A percentile compares a stretch with the other conserved stretches of the same genome.
phyloP scores from a whole-genome alignment of 164 flowering plant genomes.

The Hamamelis virginiana region DNA sequence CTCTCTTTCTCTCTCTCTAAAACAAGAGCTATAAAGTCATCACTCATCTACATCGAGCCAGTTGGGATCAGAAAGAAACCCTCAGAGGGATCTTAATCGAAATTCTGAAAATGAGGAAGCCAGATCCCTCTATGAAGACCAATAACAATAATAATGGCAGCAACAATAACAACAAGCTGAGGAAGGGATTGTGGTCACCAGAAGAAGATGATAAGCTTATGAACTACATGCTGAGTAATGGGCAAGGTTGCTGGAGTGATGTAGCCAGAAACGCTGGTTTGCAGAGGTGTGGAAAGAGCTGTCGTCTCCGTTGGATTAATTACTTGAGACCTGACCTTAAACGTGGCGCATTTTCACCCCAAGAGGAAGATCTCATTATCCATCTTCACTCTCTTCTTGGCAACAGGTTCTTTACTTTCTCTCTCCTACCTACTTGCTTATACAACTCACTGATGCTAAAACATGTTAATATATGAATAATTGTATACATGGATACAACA shows the following conservation, averaged over 20 bases:
- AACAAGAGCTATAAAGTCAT: slow-evolving; percentile 23
- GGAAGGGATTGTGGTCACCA: slow-evolving; percentile 72
- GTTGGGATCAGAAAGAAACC: slow-evolving; percentile 8
- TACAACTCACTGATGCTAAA: not conserved
- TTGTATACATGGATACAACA: too few species aligned
- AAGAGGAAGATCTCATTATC: slow-evolving; percentile 62
- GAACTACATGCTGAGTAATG: slow-evolving; percentile 54
- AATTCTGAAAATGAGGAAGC: slow-evolving; percentile 35
- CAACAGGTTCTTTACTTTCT: slow-evolving; percentile 41
- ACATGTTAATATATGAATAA: too few species aligned
- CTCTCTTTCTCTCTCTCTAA: slow-evolving; percentile 26
- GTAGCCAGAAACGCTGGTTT: slow-evolving; percentile 65
- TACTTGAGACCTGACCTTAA: slow-evolving; percentile 67
- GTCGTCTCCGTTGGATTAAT: slow-evolving; percentile 69
- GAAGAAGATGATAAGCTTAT: slow-evolving; percentile 69
- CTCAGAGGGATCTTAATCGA: not conserved
- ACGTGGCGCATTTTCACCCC: slow-evolving; percentile 63
- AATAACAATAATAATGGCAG: slow-evolving; percentile 11
- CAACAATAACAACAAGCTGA: slow-evolving; percentile 24
- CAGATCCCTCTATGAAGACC: slow-evolving; percentile 13
- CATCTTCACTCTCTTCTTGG: slow-evolving; percentile 68
- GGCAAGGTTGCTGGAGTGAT: slow-evolving; percentile 74
- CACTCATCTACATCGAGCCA: slow-evolving; percentile 24
- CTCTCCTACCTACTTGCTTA: not conserved
- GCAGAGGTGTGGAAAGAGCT: slow-evolving; percentile 68